These are phyloP conservation scores for Polygonum aviculare DNA, from an alignment of 148 eudicot genomes.

Conservation along the genomic window DNA sequence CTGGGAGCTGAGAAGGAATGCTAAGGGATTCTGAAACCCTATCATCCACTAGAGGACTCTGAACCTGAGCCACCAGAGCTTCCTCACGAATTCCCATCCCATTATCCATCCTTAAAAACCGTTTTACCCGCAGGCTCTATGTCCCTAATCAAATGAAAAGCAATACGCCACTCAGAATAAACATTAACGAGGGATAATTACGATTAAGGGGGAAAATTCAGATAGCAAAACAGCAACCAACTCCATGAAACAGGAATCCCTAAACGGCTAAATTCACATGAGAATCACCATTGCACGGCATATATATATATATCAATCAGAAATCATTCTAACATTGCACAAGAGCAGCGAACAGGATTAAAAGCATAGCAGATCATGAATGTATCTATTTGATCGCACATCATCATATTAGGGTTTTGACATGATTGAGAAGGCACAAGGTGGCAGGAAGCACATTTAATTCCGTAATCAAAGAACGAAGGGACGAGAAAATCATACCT, in stretches of 20 bases:
- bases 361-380: not conserved
- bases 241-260: not conserved
- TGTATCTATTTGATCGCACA: not conserved
- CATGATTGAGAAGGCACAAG: not conserved
- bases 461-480: not conserved
- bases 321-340: not conserved
- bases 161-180: not conserved
- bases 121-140: not conserved
- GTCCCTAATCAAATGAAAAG: not conserved
- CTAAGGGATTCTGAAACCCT: conserved; percentile 17
- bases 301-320: not conserved
- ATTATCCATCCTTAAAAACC: conserved; percentile 48
- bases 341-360: not conserved
- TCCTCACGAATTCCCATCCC: conserved; percentile 34
- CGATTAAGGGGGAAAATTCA: not conserved
- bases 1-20: conserved; percentile 23
- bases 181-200: not conserved
- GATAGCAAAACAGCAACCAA: not conserved
- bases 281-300: not conserved
- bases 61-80: conserved; percentile 7
- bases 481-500: not conserved
- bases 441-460: not conserved
- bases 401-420: conserved; percentile 8
- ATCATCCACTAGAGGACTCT: conserved; percentile 21
- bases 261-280: not conserved